Evolutionary conservation across 441 rosid species (phyloP), one percentile per base, ranked within the genome.

Genomic region (Aleurites moluccanus): DNA sequence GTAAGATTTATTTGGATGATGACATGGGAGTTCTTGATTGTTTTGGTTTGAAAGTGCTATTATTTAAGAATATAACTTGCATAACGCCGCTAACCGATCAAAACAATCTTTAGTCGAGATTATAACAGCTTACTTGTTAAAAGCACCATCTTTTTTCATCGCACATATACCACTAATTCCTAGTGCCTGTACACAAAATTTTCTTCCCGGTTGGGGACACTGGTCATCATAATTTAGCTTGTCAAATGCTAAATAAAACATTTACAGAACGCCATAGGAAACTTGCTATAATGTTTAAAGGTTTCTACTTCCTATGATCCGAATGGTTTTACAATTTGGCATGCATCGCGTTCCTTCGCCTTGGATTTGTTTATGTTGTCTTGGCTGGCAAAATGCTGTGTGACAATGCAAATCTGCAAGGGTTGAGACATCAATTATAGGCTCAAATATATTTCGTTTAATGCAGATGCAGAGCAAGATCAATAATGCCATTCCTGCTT

Each of bases 201-300:
- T 28, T 33, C 8, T 50, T 38, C 40, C 40, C 40, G 6, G 40
- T 6, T 38, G 40, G 33, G 2, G 33, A 1, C 33, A 1, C 40
- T 4, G n/a, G 44, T 38, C 2, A 23, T 30, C 6, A 59, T n/a
- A 75, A 68, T 49, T 69, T 72, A 59, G 25, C 71, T 57, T 21
- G 77, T 40, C 61, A 78, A 30, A 55, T 40, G 47, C 40, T 69
- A 50, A 49, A 67, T 11, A 33, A 27, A 70, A 59, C 85, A 77
- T 79, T 72, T 80, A 82, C 80, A 77, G 56, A 57, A 15, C n/a
- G 76, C 40, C 64, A 42, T 20, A 40, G 25, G 21, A 56, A 78
- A 67, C 44, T 55, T 45, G 64, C 53, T 61, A 10, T 25, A 33
- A n/a, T 35, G 6, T 63, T 38, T 44, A 25, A 53, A 72, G 47